phyloP scores from a whole-genome alignment of 176 grass and related monocot species.

The Eleusine indica region DNA sequence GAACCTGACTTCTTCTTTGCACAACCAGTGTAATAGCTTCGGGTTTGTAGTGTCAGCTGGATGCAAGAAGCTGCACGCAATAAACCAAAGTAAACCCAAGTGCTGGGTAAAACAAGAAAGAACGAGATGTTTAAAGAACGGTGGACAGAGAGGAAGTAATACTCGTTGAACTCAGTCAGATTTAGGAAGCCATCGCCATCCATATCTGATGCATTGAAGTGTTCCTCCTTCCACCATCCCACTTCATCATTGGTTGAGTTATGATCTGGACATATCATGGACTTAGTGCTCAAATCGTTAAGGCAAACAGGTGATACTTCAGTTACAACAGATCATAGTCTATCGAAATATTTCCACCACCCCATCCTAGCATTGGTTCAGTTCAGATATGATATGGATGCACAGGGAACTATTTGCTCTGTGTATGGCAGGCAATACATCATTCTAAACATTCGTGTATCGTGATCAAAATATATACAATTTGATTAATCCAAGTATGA shows the following conservation, averaged over 20 bases:
- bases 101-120: conserved; percentile 33
- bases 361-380: background rate
- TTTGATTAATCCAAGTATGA: background rate
- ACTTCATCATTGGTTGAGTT: conserved; percentile 74
- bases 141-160: conserved; percentile 38
- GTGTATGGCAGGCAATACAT: background rate
- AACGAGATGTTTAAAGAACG: conserved; percentile 18
- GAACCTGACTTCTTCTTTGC: conserved; percentile 94
- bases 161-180: conserved; percentile 90
- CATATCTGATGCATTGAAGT: conserved; percentile 83
- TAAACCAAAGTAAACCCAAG: conserved; percentile 41
- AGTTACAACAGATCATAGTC: background rate
- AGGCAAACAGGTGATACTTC: conserved; percentile 18
- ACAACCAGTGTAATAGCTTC: conserved; percentile 84
- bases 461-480: background rate
- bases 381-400: background rate
- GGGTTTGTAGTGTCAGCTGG: conserved; percentile 81
- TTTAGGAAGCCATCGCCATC: conserved; percentile 77
- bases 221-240: conserved; percentile 93
- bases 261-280: conserved; percentile 57
- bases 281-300: conserved; percentile 26
- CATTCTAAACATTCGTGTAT: background rate
- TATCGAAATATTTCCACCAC: background rate
- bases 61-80: conserved; percentile 77
- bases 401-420: conserved; percentile 18